Evolutionary conservation across 371 early-diverging fungal species (phyloP), one percentile per base, ranked within the genome.

Genomic region (Mucor racemosus): DNA sequence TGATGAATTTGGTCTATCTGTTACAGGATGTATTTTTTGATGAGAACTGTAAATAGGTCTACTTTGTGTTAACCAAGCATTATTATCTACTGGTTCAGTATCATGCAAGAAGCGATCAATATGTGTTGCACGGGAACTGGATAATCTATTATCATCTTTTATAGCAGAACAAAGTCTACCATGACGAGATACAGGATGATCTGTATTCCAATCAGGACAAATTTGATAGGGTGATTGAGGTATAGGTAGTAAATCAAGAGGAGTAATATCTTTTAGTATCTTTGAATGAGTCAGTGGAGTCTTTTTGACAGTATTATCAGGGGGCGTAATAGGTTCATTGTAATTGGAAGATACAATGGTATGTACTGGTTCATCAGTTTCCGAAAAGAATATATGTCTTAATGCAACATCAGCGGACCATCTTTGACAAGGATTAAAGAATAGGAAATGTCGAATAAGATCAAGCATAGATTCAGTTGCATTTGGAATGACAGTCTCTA

Each of bases 401-500:
- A 97, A 66, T 0, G 92, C 84, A 48, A 85, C 82, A 9, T 82
- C 74, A 3, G 99, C 97, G 1, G 95, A 90, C 11, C 93, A 88
- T 33, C 99, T 78, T 39, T 81, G 69, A 31, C 82, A 78, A 15
- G 99, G 98, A 65, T 97, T 95, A 67, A 95, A 97, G n/a, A 85
- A 84, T 10, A 99, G 77, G 69, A 95, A 86, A 31, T 91, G 91
- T n/a, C 84, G 84, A 3, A 99, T 84, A 9, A 99, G 62, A 58
- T 88, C 85, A n/a, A 93, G 65, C 65, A 92, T 81, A 3, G 81
- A 84, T 14, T 76, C 67, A 0, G 92, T 80, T 5, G 90, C 94
- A 19, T 79, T 81, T 7, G 88, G 88, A 17, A 95, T 74, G 14
- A 90, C 74, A 1, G 88, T 66, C 36, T 74, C 73, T 38, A 96